Percentiles rank a stretch among this genome's conserved stretches.
These are phyloP conservation scores for Candida multigemmis DNA, from an alignment of 805 yeast genomes.

Conservation along the genomic window DNA sequence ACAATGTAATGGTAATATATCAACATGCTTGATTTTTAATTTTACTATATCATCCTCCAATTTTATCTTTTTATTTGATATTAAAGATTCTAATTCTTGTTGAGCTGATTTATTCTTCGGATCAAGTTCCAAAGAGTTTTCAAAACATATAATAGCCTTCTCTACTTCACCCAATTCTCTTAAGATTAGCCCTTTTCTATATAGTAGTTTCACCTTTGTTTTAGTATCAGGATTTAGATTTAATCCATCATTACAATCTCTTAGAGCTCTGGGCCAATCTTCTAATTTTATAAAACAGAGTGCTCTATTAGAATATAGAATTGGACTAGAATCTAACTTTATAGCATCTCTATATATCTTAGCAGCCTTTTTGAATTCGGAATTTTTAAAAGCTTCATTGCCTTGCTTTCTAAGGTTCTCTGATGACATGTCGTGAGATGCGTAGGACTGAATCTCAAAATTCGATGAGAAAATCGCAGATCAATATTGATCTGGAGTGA, in stretches of 20 bases:
- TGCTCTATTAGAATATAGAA: conserved; percentile 61
- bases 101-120: conserved; percentile 28
- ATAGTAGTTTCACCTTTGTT: conserved; percentile 38
- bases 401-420: conserved; percentile 37
- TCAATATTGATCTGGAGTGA: conserved; percentile 1
- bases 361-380: conserved; percentile 43
- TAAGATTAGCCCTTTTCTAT: conserved; percentile 39
- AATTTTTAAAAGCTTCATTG: conserved; percentile 39
- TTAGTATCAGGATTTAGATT: conserved; percentile 14
- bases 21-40: conserved; percentile 1
- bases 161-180: conserved; percentile 13
- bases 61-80: background rate
- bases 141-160: conserved; percentile 18
- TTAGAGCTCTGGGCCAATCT: conserved; percentile 39
- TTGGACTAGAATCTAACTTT: conserved; percentile 41
- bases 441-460: no score
- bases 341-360: conserved; percentile 49
- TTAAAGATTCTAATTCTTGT: conserved; percentile 20
- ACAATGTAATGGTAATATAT: background rate
- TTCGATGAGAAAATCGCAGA: no score
- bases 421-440: conserved; percentile 27
- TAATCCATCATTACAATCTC: conserved; percentile 45
- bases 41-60: conserved; percentile 1
- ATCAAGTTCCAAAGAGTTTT: conserved; percentile 31
- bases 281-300: conserved; percentile 49